Base-by-base conservation (phyloP, 352 stramenopile species). In the Phytophthora syringae region DNA sequence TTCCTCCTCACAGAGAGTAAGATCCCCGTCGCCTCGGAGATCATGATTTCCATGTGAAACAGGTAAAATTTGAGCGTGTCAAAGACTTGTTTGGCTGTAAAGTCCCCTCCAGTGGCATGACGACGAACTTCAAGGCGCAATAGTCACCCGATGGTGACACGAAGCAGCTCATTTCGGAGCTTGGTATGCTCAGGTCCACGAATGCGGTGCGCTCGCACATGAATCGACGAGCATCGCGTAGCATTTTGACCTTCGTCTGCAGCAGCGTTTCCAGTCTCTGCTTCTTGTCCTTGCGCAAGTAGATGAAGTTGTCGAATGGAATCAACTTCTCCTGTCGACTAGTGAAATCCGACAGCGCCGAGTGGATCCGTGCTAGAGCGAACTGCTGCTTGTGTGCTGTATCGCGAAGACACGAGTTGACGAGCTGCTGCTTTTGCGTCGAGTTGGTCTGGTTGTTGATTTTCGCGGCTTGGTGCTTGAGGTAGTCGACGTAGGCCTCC, bases 11-110 rank as follows among this genome's bases (percentile, higher is more conserved):
- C 64, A 70, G 1, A 77, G 53, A 16, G 59, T 76, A 16, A 77
- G 60, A 32, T 81, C 52, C 0, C 77, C 9, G 70, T 71, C 9
- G 64, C 59, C 39, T 81, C 64, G 5, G 74, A 71, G 52, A 81
- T 77, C 50, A 70, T 81, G 39, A 81, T 73, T 21, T 86, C 72
- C 42, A 72, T 72, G 64, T 79, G 60, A 12, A 67, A 59, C 6
- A 76, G 42, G 43, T 67, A 68, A 52, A 77, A 77, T 10, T 67
- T 58, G 27, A 77, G 45, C 40, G 37, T 47, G 12, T 77, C 69
- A 27, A 71, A 74, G 2, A 74, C 69, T 45, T 70, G 53, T 20
- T 51, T 60, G 30, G 64, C 64, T 18, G 34, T 67, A 16, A 56
- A 57, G 1, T 58, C 34, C 64, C 60, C 20, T 66, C 57, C 7